Evolutionary conservation across 148 eudicot species (phyloP).

Genomic region (Diospyros kaki): DNA sequence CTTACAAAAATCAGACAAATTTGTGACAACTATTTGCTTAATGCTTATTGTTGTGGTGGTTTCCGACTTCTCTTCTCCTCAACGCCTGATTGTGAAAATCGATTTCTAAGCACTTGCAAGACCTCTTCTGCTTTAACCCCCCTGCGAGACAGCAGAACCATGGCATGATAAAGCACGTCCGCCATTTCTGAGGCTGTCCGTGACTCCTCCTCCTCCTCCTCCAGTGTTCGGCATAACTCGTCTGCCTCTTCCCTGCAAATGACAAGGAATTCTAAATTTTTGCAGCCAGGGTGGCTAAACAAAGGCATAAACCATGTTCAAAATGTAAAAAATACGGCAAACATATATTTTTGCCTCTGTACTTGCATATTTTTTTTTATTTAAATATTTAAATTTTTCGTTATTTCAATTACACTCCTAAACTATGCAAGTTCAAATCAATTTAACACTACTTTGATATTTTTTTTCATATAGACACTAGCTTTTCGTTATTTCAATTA

Average conservation of each 20-base stretch:
- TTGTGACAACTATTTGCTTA: too few relatives aligned
- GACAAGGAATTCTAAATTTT: neutral
- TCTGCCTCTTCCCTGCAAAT: conserved; percentile 84
- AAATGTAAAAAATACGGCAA: neutral
- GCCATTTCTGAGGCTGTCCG: conserved; percentile 95
- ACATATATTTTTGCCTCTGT: neutral
- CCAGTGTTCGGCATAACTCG: conserved; percentile 84
- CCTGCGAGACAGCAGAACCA: conserved; percentile 68
- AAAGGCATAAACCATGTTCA: too few relatives aligned
- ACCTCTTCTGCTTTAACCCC: conserved; percentile 79
- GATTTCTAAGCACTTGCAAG: conserved; percentile 49
- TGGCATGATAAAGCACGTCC: conserved; percentile 88
- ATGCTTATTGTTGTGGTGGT: conserved; percentile 10
- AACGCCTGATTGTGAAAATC: conserved; percentile 80
- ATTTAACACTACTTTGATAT: too few relatives aligned
- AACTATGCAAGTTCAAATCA: too few relatives aligned
- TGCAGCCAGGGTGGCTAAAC: too few relatives aligned
- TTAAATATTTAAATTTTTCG: too few relatives aligned
- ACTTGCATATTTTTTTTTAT: neutral
- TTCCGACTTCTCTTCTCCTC: conserved; percentile 78
- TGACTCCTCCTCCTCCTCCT: conserved; percentile 63
- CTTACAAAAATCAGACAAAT: too few relatives aligned
- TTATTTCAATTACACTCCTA: too few relatives aligned
- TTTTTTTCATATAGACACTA: too few relatives aligned
- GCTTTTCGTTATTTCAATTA: too few relatives aligned